Base-by-base conservation (phyloP, 768 basidiomycete species). In the Paxillus rubicundulus region DNA sequence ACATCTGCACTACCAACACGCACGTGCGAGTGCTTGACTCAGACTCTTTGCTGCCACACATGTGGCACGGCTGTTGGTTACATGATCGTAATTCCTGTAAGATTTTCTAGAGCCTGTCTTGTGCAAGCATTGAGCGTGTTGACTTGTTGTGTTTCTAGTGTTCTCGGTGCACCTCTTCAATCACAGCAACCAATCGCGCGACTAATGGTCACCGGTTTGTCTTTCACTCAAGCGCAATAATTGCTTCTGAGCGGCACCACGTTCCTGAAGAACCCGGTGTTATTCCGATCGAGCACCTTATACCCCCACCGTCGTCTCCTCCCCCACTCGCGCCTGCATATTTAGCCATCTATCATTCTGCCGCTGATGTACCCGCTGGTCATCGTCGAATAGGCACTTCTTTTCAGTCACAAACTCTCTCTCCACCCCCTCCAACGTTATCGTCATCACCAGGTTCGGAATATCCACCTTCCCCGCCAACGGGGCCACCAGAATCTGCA, bases 181-280 rank as follows among this genome's bases (percentile, higher is more conserved):
- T 85, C 47, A 77, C 79, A 44, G 77, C 77, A 5, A 81, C 79
- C 16, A 86, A 86, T 66, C 82, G 87, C 53, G 76, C 82, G 8
- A 89, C 89, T 20, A 92, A 92, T 67, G 88, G 89, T 9, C 89
- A 92, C 66, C 82, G 89, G 28, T 93, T 89, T 67, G 90, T 93
- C 33, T 93, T 92, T 67, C 89, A 92, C 72, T 86, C 85, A 37
- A 78, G 68, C 56, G 85, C 86, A 68, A 81, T 90, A 47, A 58
- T 68, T 21, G 80, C 81, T 9, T 78, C 78, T 24, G 85, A 87
- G 62, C 80, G 88, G 39, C 76, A 78, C 60, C 85, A 88, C 57
- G 71, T 87, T 50, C 70, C 70, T 33, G 75, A 79, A 53, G 88
- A 91, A 64, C 79, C 78, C 24, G 86, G 86, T 21, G 80, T 88